Percentiles rank a stretch among this genome's conserved stretches.
These are phyloP conservation scores for Rhodotorula toruloides DNA, from an alignment of 768 basidiomycete genomes.

Conservation along the genomic window DNA sequence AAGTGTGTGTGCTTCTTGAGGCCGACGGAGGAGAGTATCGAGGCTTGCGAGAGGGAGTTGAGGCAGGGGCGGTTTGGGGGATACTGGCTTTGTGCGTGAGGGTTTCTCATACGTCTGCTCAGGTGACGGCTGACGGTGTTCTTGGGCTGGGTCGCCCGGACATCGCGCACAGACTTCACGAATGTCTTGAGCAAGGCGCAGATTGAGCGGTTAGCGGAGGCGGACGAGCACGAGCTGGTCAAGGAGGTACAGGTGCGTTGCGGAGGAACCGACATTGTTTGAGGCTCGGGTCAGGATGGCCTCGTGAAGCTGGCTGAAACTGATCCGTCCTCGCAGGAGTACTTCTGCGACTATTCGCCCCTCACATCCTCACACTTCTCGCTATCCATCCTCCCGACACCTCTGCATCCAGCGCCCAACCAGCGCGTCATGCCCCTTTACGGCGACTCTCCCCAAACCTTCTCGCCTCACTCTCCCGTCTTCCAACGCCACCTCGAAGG, in stretches of 20 bases:
- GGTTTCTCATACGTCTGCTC: slow-evolving; percentile 39
- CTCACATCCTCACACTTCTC: slow-evolving; percentile 81
- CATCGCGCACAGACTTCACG: slow-evolving; percentile 79
- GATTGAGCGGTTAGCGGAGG: slow-evolving; percentile 87
- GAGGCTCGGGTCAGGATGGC: no score
- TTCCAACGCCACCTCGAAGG: slow-evolving; percentile 75
- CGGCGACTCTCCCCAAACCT: slow-evolving; percentile 64
- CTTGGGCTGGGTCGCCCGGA: no score
- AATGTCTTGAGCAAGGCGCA: slow-evolving; percentile 81
- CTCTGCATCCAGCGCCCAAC: slow-evolving; percentile 48
- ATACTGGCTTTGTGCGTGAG: slow-evolving; percentile 97
- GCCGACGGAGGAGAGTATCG: slow-evolving; percentile 72
- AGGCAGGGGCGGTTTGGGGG: slow-evolving; percentile 89
- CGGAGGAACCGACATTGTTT: no score
- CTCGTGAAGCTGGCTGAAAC: no score
- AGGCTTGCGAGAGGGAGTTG: slow-evolving; percentile 75
- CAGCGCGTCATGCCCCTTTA: slow-evolving; percentile 54
- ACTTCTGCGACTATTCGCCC: slow-evolving; percentile 93
- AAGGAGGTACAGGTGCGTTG: slow-evolving; percentile 82
- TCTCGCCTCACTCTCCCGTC: slow-evolving; percentile 51
- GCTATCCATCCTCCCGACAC: slow-evolving; percentile 66
- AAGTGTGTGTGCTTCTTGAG: slow-evolving; percentile 94
- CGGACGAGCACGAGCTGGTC: slow-evolving; percentile 93
- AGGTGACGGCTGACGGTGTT: not conserved
- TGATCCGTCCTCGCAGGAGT: slow-evolving; percentile 72